Base-by-base conservation (phyloP, 176 grass and related monocot species). In the Canna indica region DNA sequence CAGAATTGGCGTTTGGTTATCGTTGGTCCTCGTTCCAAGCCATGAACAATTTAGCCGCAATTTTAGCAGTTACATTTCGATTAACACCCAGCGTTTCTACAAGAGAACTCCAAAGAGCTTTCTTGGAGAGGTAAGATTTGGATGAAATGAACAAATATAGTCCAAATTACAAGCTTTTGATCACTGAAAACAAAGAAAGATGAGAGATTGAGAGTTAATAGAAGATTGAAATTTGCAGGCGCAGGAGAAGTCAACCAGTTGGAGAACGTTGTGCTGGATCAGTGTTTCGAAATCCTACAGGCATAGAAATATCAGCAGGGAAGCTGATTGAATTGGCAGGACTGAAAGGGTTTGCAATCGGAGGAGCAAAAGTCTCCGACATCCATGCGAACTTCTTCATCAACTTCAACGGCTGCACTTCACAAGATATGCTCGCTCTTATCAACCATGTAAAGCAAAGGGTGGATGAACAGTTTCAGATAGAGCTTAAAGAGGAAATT, bases 301-400 rank as follows among this genome's bases (percentile, higher is more conserved):
- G 29, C 1, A 18, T 0, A 13, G 57, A 57, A 75, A 64, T 64
- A 5, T 63, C 73, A 22, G 73, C 73, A 3, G 73, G 73, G 33
- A 17, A 33, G 29, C 59, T 75, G 41, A 75, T 64, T 1, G 57
- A 75, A 25, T 64, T 63, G 41, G 73, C 38, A 12, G 57, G 38
- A 29, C 26, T 75, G 2, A 64, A 75, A 75, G 73, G 73, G 36
- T 63, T 75, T n/a, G 39, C n/a, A 6, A 46, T 48, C 2, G 57
- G 72, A 62, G 72, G 72, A 32, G 72, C 72, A 32, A 74, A 62
- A 34, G 72, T 74, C 24, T 75, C 56, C 42, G 32, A 20, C 14
- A 36, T 48, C 46, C 73, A 75, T 75, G 57, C 73, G 9, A 75
- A 75, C 64, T 75, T 75, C 59, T 75, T 75, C 59, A 64, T 75